Evolutionary conservation across 2,329 filamentous ascomycete genomes (phyloP), one percentile per base, ranked within the genome.

Genomic region (Colletotrichum orbiculare): DNA sequence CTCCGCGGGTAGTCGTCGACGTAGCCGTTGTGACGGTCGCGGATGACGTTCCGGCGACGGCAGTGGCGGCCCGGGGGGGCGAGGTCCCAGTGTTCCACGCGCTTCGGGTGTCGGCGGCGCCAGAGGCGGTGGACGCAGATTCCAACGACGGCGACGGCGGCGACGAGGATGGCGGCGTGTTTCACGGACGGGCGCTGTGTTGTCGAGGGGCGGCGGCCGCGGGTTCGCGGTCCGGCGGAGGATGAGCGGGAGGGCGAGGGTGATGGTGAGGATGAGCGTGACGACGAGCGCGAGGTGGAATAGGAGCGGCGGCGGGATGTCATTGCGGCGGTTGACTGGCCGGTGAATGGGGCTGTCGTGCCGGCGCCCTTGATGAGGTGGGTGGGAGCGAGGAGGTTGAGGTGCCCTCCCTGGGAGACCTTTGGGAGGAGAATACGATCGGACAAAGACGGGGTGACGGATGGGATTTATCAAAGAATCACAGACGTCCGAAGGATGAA

Each of bases 71-170:
- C 39, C 15, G 62, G 33, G 15, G 41, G 15, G 9, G 37, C 15
- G 15, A 43, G 41, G 12, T 73, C 73, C 74, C 75, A 77, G 15
- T 74, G 69, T 10, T 76, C 71, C 35, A 73, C 68, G 15, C 73
- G 11, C 72, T 71, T 57, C 75, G 68, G 17, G 72, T 39, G 46
- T 71, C 71, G 71, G 66, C 76, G 76, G 37, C 75, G 74, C 76
- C 76, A 78, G 67, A 76, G 69, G 58, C 74, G 76, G 67, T 74
- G 75, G 43, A 75, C 74, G 42, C 76, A 68, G 46, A 78, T 68
- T 10, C 75, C 72, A 33, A 75, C 75, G 38, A 78, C 71, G 38
- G 76, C 76, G 13, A 78, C 72, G 37, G 74, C 74, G 9, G 76
- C 76, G 37, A 78, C 66, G 33, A 78, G 69, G 10, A 74, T 67